Conservation (phyloP, 768 basidiomycete genomes). For the Suillus spraguei region DNA sequence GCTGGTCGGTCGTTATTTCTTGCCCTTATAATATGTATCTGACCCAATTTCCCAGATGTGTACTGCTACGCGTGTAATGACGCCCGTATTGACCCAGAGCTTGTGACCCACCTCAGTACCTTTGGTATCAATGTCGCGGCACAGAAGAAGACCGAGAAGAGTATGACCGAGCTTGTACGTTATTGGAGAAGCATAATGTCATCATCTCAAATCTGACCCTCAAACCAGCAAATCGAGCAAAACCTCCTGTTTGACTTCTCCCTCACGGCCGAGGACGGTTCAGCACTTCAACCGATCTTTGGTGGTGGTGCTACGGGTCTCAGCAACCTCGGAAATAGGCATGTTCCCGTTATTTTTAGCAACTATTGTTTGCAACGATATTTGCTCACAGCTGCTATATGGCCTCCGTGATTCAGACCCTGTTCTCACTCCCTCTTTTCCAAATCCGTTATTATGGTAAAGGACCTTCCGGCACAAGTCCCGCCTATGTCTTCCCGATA, state of each 20-base stretch:
- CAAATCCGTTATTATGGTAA: constrained; percentile 62
- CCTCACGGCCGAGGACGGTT: constrained; percentile 83
- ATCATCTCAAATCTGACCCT: constrained; percentile 1
- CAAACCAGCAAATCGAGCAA: constrained; percentile 86
- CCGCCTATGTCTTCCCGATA: constrained; percentile 25
- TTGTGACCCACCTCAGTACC: constrained; percentile 69
- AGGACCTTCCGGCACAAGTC: constrained; percentile 16
- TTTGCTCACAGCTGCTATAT: constrained; percentile 81
- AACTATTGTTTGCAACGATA: not conserved
- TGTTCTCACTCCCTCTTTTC: constrained; percentile 84
- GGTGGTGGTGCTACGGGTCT: constrained; percentile 90
- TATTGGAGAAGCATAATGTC: not conserved
- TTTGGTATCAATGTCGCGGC: constrained; percentile 88
- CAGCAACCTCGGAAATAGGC: constrained; percentile 91
- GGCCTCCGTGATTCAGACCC: constrained; percentile 86
- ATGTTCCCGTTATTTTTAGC: constrained; percentile 9
- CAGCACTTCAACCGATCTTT: constrained; percentile 84
- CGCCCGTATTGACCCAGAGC: constrained; percentile 72
- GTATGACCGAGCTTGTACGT: constrained; percentile 90
- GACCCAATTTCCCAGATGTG: constrained; percentile 55
- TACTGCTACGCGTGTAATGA: constrained; percentile 95
- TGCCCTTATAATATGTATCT: not conserved
- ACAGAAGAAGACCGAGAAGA: constrained; percentile 92
- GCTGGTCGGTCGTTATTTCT: constrained; percentile 59
- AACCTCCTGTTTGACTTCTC: constrained; percentile 95